These are phyloP conservation scores for Phialophora tarda DNA, from an alignment of 2,329 filamentous ascomycete species.

Conservation along the genomic window DNA sequence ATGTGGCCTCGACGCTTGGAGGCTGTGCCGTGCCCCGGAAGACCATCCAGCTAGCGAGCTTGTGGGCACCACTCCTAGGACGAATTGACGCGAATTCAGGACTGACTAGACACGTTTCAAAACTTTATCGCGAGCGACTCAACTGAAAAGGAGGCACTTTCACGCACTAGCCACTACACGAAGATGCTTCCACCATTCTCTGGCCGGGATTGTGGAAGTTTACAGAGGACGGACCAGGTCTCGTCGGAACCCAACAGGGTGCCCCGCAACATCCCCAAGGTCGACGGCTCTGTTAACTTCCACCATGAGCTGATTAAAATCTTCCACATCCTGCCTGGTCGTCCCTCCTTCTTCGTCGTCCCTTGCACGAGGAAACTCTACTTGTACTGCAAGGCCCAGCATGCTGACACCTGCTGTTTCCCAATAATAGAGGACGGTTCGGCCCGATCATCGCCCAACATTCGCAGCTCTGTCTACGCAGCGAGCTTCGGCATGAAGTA, in stretches of 20 bases:
- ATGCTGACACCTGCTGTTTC: not conserved
- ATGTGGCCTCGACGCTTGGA: constrained; percentile 14
- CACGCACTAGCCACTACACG: constrained; percentile 1
- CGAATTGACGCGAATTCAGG: constrained; percentile 1
- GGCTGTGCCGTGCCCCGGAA: not conserved
- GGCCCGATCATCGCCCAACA: constrained; percentile 11
- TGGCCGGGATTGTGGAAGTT: constrained; percentile 2
- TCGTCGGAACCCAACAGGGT: not conserved
- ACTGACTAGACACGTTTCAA: constrained; percentile 18
- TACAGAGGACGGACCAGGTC: not conserved
- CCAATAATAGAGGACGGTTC: constrained; percentile 9
- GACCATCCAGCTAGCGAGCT: constrained; percentile 6
- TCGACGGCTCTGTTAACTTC: constrained; percentile 2
- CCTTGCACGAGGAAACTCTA: not conserved
- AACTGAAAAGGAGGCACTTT: not conserved
- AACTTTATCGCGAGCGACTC: not conserved
- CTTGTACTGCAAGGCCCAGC: constrained; percentile 3
- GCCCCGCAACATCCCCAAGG: constrained; percentile 14
- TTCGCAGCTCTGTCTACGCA: not conserved
- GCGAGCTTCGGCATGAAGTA: constrained; percentile 6
- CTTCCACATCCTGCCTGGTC: not conserved
- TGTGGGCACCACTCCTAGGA: constrained; percentile 7
- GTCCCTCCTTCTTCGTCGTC: constrained; percentile 7
- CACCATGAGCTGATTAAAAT: constrained; percentile 14
- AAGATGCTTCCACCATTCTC: constrained; percentile 3